phyloP scores from a whole-genome alignment of 2,329 filamentous ascomycete genomes.

The Xylaria sp. region DNA sequence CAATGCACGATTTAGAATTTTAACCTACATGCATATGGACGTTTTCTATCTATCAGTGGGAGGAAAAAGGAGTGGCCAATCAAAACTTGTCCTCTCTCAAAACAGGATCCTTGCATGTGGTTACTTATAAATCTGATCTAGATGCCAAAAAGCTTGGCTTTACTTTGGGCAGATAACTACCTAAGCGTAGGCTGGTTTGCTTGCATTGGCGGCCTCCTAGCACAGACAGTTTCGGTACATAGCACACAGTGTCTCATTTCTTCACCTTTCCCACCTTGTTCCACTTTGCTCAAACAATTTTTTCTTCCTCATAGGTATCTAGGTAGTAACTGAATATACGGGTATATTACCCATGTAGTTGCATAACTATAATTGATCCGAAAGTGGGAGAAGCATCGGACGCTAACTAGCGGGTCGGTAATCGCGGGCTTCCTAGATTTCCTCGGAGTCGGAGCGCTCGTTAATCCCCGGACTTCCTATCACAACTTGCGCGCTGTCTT shows the following conservation, averaged over 20 bases:
- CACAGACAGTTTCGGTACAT: background rate
- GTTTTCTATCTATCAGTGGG: background rate
- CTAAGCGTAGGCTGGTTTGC: background rate
- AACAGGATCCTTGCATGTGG: background rate
- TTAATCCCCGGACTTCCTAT: slow-evolving; percentile 21
- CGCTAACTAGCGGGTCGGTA: background rate
- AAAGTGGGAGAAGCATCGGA: background rate
- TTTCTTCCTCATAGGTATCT: background rate
- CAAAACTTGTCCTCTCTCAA: background rate
- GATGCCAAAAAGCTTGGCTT: slow-evolving; percentile 9
- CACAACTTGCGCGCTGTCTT: background rate
- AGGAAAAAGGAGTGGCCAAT: background rate
- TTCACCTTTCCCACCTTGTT: background rate
- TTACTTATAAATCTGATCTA: background rate
- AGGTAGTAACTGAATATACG: background rate
- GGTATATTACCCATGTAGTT: background rate
- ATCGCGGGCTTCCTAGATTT: slow-evolving; percentile 12
- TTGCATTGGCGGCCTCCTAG: slow-evolving; percentile 8
- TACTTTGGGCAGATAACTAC: background rate
- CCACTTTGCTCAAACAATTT: background rate
- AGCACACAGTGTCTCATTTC: background rate
- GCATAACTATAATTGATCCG: background rate
- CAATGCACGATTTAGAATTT: background rate
- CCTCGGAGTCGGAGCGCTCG: slow-evolving; percentile 20
- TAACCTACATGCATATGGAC: background rate